phyloP scores from a whole-genome alignment of 768 basidiomycete genomes.

The Mycena venus region DNA sequence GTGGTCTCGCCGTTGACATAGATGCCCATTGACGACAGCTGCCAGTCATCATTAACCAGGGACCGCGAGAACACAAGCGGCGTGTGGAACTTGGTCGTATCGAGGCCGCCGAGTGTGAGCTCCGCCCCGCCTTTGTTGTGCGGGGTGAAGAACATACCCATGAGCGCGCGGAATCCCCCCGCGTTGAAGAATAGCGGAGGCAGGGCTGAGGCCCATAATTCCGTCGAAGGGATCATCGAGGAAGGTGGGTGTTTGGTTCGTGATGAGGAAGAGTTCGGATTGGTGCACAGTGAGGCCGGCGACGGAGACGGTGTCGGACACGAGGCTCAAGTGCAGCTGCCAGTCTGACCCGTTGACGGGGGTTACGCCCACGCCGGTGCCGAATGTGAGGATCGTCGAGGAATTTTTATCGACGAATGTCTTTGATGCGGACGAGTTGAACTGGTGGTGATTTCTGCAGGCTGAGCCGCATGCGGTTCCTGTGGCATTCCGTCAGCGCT shows the following conservation, averaged over 20 bases:
- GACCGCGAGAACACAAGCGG: not conserved
- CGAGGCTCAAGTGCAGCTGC: constrained; percentile 39
- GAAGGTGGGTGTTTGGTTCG: constrained; percentile 44
- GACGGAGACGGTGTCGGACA: constrained; percentile 47
- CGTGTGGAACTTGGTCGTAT: constrained; percentile 45
- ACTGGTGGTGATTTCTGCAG: constrained; percentile 24
- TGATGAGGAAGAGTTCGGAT: constrained; percentile 46
- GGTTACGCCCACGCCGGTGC: constrained; percentile 40
- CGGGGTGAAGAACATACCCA: constrained; percentile 47
- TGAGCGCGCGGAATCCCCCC: constrained; percentile 33
- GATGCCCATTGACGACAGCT: constrained; percentile 36
- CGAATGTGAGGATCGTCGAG: constrained; percentile 2
- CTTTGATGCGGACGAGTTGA: constrained; percentile 17
- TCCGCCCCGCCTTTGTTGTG: constrained; percentile 35
- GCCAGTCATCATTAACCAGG: not conserved
- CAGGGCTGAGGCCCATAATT: constrained; percentile 42
- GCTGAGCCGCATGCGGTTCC: constrained; percentile 15
- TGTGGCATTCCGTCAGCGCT: not conserved
- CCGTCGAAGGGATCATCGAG: constrained; percentile 18
- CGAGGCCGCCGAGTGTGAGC: constrained; percentile 50
- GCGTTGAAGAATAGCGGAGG: constrained; percentile 40
- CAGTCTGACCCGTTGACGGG: constrained; percentile 45
- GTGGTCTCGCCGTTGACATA: constrained; percentile 68
- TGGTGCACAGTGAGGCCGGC: constrained; percentile 39
- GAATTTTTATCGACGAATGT: constrained; percentile 12